These are phyloP conservation scores for Pestalotiopsis sp. DNA, from an alignment of 2,329 filamentous ascomycete genomes.

Conservation along the genomic window DNA sequence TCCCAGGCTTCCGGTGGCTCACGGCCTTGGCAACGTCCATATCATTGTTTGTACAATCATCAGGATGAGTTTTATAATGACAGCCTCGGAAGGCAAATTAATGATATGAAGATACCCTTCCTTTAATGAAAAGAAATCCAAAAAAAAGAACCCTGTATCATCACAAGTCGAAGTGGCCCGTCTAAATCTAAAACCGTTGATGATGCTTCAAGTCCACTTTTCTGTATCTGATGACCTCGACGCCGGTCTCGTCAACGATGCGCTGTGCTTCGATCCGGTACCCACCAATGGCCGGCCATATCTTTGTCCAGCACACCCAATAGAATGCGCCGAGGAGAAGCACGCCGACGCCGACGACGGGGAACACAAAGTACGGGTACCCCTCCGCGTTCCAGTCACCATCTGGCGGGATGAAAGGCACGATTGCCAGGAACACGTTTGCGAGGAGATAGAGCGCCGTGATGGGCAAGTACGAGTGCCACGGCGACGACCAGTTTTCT, in stretches of 20 bases:
- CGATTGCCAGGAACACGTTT: slow-evolving; percentile 52
- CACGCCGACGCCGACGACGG: slow-evolving; percentile 53
- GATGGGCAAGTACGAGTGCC: slow-evolving; percentile 50
- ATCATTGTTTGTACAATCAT: not conserved
- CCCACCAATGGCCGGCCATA: slow-evolving; percentile 48
- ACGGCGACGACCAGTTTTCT: slow-evolving; percentile 54
- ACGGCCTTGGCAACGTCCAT: not conserved
- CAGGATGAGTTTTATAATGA: not conserved
- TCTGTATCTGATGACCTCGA: slow-evolving; percentile 28
- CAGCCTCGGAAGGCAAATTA: not conserved
- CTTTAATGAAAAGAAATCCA: not conserved
- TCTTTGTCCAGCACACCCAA: slow-evolving; percentile 53
- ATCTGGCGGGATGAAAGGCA: slow-evolving; percentile 56
- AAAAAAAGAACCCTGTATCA: not conserved
- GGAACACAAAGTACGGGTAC: slow-evolving; percentile 58
- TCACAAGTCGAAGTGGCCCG: not conserved
- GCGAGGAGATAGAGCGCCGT: slow-evolving; percentile 48
- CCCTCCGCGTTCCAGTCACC: slow-evolving; percentile 46
- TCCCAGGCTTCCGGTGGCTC: not conserved
- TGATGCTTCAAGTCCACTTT: slow-evolving; percentile 18
- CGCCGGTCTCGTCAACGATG: slow-evolving; percentile 36
- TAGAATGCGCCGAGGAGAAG: slow-evolving; percentile 51
- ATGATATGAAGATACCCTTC: not conserved
- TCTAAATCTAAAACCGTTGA: not conserved
- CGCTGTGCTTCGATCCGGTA: slow-evolving; percentile 49